Evolutionary conservation across 768 basidiomycete species (phyloP).

Genomic region (Naganishia onofrii): DNA sequence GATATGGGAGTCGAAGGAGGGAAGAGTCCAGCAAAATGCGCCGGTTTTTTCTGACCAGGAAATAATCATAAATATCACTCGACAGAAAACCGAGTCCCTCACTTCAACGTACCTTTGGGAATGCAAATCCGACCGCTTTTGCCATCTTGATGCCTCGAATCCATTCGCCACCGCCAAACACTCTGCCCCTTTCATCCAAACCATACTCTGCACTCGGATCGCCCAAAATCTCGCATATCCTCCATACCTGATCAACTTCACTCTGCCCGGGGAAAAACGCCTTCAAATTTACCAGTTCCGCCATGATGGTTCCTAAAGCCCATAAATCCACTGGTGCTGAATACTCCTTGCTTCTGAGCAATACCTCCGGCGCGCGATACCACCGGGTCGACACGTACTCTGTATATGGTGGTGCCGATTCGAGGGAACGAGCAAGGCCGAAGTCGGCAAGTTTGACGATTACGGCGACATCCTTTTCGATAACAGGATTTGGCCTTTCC

Average conservation of each 20-base stretch:
- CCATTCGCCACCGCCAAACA: slow-evolving; percentile 86
- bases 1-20: slow-evolving; percentile 72
- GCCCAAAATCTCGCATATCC: slow-evolving; percentile 89
- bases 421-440: slow-evolving; percentile 87
- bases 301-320: slow-evolving; percentile 98
- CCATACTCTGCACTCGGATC: slow-evolving; percentile 85
- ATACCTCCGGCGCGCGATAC: slow-evolving; percentile 97
- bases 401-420: slow-evolving; percentile 86
- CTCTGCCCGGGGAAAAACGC: slow-evolving; percentile 92
- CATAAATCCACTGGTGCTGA: slow-evolving; percentile 98
- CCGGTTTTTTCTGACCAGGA: slow-evolving; percentile 50
- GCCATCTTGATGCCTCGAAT: slow-evolving; percentile 80
- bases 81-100: background rate
- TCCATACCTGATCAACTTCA: slow-evolving; percentile 85
- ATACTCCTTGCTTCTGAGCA: slow-evolving; percentile 86
- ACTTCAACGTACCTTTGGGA: slow-evolving; percentile 69
- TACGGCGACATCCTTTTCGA: slow-evolving; percentile 88
- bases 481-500: slow-evolving; percentile 14
- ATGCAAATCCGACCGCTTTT: slow-evolving; percentile 75
- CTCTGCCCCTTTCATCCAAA: slow-evolving; percentile 64
- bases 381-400: slow-evolving; percentile 99
- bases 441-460: slow-evolving; percentile 99
- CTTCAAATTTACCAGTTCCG: slow-evolving; percentile 88
- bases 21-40: slow-evolving; percentile 64
- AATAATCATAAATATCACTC: background rate